These are phyloP conservation scores for Epichloe scottii DNA, from an alignment of 2,329 filamentous ascomycete genomes.

Conservation along the genomic window DNA sequence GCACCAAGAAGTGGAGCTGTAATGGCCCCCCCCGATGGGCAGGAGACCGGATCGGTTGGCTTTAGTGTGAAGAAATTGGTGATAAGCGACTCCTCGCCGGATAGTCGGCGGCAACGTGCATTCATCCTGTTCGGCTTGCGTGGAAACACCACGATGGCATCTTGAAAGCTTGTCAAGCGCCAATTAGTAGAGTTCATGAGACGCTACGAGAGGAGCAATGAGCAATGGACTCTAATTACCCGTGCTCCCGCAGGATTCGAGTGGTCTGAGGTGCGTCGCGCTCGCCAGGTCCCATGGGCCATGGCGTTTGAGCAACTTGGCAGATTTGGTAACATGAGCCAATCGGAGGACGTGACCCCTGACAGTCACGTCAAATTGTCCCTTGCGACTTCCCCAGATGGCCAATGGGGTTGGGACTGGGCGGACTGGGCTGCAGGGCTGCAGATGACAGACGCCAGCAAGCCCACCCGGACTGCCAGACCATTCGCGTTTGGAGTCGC, in stretches of 20 bases:
- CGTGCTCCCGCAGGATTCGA: neutral
- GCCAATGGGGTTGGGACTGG: neutral
- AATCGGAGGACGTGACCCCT: neutral
- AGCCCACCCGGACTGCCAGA: too few relatives aligned
- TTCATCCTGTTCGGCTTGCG: neutral
- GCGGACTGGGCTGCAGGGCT: neutral
- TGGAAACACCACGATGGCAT: too few relatives aligned
- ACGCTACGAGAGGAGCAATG: neutral
- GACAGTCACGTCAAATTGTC: neutral
- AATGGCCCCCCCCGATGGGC: neutral
- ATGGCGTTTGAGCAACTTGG: neutral
- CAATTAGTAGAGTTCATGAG: neutral
- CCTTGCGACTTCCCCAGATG: neutral
- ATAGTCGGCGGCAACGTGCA: neutral
- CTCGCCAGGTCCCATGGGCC: neutral
- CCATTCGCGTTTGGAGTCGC: too few relatives aligned
- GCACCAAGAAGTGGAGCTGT: neutral
- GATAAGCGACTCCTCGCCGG: neutral
- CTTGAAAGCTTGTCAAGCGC: neutral
- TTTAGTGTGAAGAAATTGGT: neutral
- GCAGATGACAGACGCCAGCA: neutral
- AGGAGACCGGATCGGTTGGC: neutral
- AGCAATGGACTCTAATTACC: neutral
- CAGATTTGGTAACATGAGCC: neutral
- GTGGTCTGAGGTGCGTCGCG: neutral